Conservation (phyloP, 192 early-diverging fungal genomes). For the Coemansia sp. region DNA sequence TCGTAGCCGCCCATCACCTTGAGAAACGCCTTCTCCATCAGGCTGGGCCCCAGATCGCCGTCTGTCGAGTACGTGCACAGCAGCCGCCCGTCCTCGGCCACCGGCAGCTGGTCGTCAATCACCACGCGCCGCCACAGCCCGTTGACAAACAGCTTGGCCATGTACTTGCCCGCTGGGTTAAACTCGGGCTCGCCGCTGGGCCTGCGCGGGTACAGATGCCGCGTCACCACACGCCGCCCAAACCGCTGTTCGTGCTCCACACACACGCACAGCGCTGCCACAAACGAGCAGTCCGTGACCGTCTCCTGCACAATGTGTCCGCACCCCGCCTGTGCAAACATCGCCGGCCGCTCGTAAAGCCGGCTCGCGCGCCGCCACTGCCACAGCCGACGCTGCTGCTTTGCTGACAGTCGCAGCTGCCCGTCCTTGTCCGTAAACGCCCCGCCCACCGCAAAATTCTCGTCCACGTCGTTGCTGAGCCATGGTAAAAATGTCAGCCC, state of each 20-base stretch:
- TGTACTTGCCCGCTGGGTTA: conserved; percentile 87
- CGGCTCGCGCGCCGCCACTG: conserved; percentile 81
- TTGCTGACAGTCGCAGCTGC: conserved; percentile 64
- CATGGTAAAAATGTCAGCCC: conserved; percentile 73
- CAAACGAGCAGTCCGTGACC: conserved; percentile 95
- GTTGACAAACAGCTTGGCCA: conserved; percentile 83
- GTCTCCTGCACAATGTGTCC: conserved; percentile 77
- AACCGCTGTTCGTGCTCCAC: conserved; percentile 76
- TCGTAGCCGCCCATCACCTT: conserved; percentile 95
- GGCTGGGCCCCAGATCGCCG: conserved; percentile 56
- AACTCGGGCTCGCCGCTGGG: conserved; percentile 68
- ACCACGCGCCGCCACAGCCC: conserved; percentile 80
- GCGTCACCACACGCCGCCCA: conserved; percentile 78
- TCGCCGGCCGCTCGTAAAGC: conserved; percentile 64
- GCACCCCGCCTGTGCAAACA: conserved; percentile 71
- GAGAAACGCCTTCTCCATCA: conserved; percentile 95
- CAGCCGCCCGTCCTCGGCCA: conserved; percentile 67
- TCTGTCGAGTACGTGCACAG: conserved; percentile 86
- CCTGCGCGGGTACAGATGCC: conserved; percentile 85
- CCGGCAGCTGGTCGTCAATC: conserved; percentile 85
- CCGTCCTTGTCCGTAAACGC: conserved; percentile 81
- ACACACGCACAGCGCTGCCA: conserved; percentile 85
- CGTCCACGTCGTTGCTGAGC: conserved; percentile 63
- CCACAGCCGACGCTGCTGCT: conserved; percentile 72
- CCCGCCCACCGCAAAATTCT: conserved; percentile 57